These are phyloP conservation scores for Russula earlei DNA, from an alignment of 768 basidiomycete genomes.

Conservation along the genomic window DNA sequence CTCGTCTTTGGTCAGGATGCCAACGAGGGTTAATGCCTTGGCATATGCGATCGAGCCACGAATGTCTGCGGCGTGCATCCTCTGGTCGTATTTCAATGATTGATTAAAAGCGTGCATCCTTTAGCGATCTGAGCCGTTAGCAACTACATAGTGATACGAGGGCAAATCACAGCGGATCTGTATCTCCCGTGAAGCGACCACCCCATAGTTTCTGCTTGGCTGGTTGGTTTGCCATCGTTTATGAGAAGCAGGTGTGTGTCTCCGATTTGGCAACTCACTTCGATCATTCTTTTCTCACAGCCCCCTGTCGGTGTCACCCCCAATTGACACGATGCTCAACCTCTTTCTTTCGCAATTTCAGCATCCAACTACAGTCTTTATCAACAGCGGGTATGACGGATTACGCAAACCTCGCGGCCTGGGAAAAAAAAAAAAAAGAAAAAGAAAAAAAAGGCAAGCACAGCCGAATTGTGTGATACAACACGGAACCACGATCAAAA, in stretches of 20 bases:
- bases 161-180: conserved; percentile 67
- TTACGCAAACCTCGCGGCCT: too few species aligned
- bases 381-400: background rate
- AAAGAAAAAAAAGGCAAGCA: background rate
- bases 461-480: background rate
- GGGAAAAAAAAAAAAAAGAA: too few species aligned
- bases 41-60: conserved; percentile 94
- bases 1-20: conserved; percentile 75
- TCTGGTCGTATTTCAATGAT: conserved; percentile 87
- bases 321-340: too few species aligned
- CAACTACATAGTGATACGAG: conserved; percentile 2
- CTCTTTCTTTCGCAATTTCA: too few species aligned
- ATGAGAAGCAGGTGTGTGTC: too few species aligned
- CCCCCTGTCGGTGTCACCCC: too few species aligned
- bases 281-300: too few species aligned
- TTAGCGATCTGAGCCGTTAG: conserved; percentile 4
- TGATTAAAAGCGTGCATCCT: conserved; percentile 99
- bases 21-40: conserved; percentile 70
- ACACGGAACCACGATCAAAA: conserved; percentile 26
- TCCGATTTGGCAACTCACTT: background rate
- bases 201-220: conserved; percentile 79
- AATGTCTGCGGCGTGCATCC: conserved; percentile 90
- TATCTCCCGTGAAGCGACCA: conserved; percentile 76
- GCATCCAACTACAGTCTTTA: background rate
- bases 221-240: conserved; percentile 33